Percentiles rank a stretch among this genome's conserved stretches.
These are phyloP conservation scores for Diaporthe citrichinensis DNA, from an alignment of 2,329 filamentous ascomycete genomes.

Conservation along the genomic window DNA sequence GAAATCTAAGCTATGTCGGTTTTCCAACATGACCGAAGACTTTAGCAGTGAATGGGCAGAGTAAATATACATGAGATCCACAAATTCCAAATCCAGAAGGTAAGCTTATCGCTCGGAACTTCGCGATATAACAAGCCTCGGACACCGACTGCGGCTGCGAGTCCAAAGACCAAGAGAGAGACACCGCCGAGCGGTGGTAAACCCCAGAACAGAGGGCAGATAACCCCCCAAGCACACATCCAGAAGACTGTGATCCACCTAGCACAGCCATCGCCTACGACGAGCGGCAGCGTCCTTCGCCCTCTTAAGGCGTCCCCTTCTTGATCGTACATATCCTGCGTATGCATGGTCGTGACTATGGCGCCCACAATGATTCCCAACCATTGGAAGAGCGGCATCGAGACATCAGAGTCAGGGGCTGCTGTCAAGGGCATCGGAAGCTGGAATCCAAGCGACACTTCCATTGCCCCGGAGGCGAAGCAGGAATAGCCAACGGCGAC, in stretches of 20 bases:
- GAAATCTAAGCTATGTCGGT: too few relatives aligned
- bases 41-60: background rate
- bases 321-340: conserved; percentile 47
- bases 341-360: conserved; percentile 47
- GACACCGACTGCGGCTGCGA: background rate
- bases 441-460: conserved; percentile 10
- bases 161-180: background rate
- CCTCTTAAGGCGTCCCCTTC: conserved; percentile 44
- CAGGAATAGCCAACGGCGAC: conserved; percentile 43
- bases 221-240: background rate
- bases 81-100: conserved; percentile 47
- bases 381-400: conserved; percentile 33
- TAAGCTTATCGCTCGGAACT: conserved; percentile 42
- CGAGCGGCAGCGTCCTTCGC: conserved; percentile 45
- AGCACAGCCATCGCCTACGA: background rate
- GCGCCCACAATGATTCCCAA: conserved; percentile 39
- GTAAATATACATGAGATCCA: conserved; percentile 43
- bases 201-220: background rate
- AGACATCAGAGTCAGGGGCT: background rate
- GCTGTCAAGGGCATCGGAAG: background rate
- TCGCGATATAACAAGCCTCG: conserved; percentile 40
- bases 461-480: conserved; percentile 34
- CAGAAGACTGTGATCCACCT: conserved; percentile 11
- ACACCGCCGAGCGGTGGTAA: background rate
- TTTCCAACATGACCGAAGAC: too few relatives aligned